Evolutionary conservation across 2,329 filamentous ascomycete genomes (phyloP), one percentile per base, ranked within the genome.

Genomic region (Drechmeria coniospora): DNA sequence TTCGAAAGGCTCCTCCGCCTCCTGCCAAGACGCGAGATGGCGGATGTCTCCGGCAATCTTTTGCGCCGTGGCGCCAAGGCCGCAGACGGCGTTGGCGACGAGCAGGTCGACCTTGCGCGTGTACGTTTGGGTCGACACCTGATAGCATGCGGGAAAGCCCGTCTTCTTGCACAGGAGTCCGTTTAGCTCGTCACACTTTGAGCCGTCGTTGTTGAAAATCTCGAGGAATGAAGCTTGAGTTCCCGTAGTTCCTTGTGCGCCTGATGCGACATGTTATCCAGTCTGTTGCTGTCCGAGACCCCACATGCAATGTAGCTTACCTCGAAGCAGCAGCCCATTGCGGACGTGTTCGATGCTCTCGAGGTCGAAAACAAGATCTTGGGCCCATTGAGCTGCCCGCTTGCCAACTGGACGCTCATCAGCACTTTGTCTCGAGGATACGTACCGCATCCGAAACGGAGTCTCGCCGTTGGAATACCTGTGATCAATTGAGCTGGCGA

Each of bases 1-100:
- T 56, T 86, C 79, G 41, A 83, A 81, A 0, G 80, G 81, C 59
- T 86, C 80, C 47, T 92, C 84, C 32, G 90, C 61, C 52, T 92
- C 82, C 62, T 93, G 92, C 55, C 74, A 67, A 44, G 67, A 62
- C 5, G 77, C 76, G 26, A 87, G 59, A 45, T 81, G 75, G 26
- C 79, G 65, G 38, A 90, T 79, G 42, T 87, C 79, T n/a, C n/a
- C n/a, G n/a, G n/a, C n/a, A n/a, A n/a, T n/a, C n/a, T n/a, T n/a
- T n/a, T n/a, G n/a, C 6, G 73, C 79, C 0, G 81, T 82, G n/a
- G 81, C 67, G 15, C 80, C 84, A 28, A 93, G 73, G 1, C 74
- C 80, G 18, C 68, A 65, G 19, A 93, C 60, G n/a, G 79, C 81
- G 46, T 90, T 86, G 42, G 75, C 68, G n/a, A 93, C 63, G 31